Evolutionary conservation across 331 rosid genomes (phyloP).

Genomic region (Acacia pycnantha): DNA sequence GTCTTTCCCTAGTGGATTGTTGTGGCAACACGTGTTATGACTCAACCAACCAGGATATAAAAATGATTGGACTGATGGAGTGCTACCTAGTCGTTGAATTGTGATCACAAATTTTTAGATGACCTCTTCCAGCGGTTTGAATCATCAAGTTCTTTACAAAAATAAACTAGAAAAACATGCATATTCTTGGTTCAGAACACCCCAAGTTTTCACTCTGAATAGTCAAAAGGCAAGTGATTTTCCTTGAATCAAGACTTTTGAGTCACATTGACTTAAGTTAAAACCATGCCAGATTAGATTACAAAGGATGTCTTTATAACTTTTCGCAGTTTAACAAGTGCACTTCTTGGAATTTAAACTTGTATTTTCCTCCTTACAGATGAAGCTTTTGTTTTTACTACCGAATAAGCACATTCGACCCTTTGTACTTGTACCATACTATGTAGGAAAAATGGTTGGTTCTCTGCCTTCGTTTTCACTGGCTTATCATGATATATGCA

Average conservation of each 20-base stretch:
- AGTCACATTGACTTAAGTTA: not conserved
- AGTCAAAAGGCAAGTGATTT: not conserved
- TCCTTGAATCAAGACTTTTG: not conserved
- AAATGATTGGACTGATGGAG: not conserved
- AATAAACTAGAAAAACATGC: not conserved
- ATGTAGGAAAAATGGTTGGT: not conserved
- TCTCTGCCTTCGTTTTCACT: not conserved
- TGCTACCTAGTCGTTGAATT: not conserved
- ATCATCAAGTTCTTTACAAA: not conserved
- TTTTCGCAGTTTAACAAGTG: rapidly evolving
- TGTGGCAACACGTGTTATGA: not conserved
- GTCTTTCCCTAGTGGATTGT: not conserved
- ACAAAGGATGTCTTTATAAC: not conserved
- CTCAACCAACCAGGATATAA: not conserved
- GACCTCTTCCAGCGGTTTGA: not conserved
- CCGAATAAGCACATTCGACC: too few relatives aligned
- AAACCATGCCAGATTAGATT: not conserved
- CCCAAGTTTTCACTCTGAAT: not conserved
- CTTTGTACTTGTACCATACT: not conserved
- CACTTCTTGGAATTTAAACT: too few relatives aligned
- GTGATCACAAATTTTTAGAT: not conserved
- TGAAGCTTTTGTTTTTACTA: too few relatives aligned
- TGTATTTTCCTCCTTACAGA: too few relatives aligned
- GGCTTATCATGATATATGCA: not conserved
- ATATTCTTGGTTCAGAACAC: not conserved